Evolutionary conservation across 2,329 filamentous ascomycete genomes (phyloP).

Genomic region (Diaporthe humulicola): DNA sequence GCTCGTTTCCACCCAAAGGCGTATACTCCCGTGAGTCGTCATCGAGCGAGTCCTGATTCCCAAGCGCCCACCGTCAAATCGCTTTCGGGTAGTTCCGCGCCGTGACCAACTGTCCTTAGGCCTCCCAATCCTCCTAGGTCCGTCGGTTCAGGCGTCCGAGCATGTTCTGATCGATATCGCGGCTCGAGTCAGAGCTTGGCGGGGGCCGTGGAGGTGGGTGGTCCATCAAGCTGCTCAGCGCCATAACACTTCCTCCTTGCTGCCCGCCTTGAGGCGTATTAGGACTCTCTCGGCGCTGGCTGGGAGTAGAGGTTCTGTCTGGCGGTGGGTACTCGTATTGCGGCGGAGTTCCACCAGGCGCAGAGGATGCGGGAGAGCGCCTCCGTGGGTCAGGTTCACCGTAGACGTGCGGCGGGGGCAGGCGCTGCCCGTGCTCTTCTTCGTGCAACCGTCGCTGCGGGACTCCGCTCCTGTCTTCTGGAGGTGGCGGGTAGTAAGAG

Average conservation of each 20-base stretch:
- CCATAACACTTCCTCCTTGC: conserved; percentile 63
- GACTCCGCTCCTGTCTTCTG: conserved; percentile 51
- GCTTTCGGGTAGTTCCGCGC: background rate
- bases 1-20: background rate
- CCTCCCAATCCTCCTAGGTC: conserved; percentile 26
- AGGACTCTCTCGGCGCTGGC: conserved; percentile 49
- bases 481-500: conserved; percentile 50
- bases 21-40: background rate
- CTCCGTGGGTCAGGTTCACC: conserved; percentile 65
- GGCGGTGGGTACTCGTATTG: conserved; percentile 51
- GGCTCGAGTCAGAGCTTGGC: conserved; percentile 44
- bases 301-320: conserved; percentile 53
- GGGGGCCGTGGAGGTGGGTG: conserved; percentile 46
- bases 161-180: conserved; percentile 69
- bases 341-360: conserved; percentile 62
- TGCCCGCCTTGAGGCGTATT: conserved; percentile 48
- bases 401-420: conserved; percentile 60
- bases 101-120: background rate
- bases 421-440: conserved; percentile 56
- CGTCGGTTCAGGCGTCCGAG: conserved; percentile 63
- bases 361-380: conserved; percentile 63
- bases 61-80: conserved; percentile 3
- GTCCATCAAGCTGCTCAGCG: conserved; percentile 64
- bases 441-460: conserved; percentile 54
- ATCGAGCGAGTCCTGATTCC: background rate